A percentile compares a stretch with the other conserved stretches of the same genome.
These are phyloP conservation scores for Myriosclerotinia scirpicola DNA, from an alignment of 2,329 filamentous ascomycete species.

Conservation along the genomic window DNA sequence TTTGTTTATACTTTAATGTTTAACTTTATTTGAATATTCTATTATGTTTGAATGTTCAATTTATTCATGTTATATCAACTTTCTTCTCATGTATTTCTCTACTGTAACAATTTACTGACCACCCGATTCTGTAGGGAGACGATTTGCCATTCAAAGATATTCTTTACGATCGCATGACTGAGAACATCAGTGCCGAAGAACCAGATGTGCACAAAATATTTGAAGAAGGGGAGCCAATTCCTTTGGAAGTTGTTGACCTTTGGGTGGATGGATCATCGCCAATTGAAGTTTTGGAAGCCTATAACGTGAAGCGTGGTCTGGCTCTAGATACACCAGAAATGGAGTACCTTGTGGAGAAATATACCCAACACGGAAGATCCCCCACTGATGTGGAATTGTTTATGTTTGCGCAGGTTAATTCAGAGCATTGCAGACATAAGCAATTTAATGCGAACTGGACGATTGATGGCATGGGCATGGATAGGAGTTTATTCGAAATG, in stretches of 20 bases:
- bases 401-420: constrained; percentile 99
- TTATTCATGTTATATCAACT: background rate
- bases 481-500: constrained; percentile 87
- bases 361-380: constrained; percentile 60
- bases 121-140: constrained; percentile 38
- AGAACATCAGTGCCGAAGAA: constrained; percentile 65
- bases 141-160: constrained; percentile 64
- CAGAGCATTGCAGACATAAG: constrained; percentile 80
- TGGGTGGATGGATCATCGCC: constrained; percentile 65
- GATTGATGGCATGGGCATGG: constrained; percentile 81
- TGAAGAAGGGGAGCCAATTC: constrained; percentile 59
- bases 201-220: constrained; percentile 79
- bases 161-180: constrained; percentile 94
- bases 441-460: constrained; percentile 97
- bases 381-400: constrained; percentile 89
- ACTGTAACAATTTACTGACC: background rate
- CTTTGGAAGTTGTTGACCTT: constrained; percentile 75
- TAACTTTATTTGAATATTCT: background rate
- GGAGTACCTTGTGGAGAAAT: constrained; percentile 87
- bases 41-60: background rate
- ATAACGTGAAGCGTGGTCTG: constrained; percentile 81
- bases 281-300: constrained; percentile 71
- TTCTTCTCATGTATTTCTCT: background rate
- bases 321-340: constrained; percentile 88
- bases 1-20: background rate